Percentiles rank a stretch among this genome's conserved stretches.
phyloP scores from a whole-genome alignment of 352 stramenopile species.

The Pythium pyrilobum region DNA sequence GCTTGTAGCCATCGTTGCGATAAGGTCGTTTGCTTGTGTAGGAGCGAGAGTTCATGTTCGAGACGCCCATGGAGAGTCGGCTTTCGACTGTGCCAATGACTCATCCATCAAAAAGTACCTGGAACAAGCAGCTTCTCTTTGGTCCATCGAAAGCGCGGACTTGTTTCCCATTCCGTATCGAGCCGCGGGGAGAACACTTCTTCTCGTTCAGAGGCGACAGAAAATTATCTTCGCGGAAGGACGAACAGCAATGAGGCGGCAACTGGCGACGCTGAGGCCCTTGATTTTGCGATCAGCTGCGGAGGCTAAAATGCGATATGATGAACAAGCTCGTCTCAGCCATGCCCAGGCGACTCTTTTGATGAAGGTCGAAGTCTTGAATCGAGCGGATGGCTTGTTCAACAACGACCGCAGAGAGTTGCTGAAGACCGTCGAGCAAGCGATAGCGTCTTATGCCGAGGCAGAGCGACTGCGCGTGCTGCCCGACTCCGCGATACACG shows the following conservation, averaged over 20 bases:
- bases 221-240: constrained; percentile 12
- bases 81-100: constrained; percentile 41
- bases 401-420: constrained; percentile 26
- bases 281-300: constrained; percentile 32
- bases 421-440: constrained; percentile 24
- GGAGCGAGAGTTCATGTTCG: constrained; percentile 35
- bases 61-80: constrained; percentile 42
- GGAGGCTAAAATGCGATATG: constrained; percentile 50
- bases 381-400: constrained; percentile 31
- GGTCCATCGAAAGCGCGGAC: constrained; percentile 5
- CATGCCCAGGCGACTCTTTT: constrained; percentile 36
- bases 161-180: constrained; percentile 52
- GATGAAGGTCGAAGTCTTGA: constrained; percentile 27
- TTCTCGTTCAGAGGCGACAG: constrained; percentile 38
- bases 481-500: constrained; percentile 21
- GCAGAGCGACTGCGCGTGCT: constrained; percentile 25
- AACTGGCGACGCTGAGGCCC: constrained; percentile 28
- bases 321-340: constrained; percentile 27
- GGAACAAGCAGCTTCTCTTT: constrained; percentile 18
- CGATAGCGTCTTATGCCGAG: constrained; percentile 25
- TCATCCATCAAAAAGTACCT: constrained; percentile 25
- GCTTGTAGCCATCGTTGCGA: neutral
- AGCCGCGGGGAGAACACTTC: constrained; percentile 25
- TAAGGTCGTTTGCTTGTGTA: constrained; percentile 2
- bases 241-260: constrained; percentile 14